These are phyloP conservation scores for Podospora sp. DNA, from an alignment of 495 filamentous ascomycete species.

Conservation along the genomic window DNA sequence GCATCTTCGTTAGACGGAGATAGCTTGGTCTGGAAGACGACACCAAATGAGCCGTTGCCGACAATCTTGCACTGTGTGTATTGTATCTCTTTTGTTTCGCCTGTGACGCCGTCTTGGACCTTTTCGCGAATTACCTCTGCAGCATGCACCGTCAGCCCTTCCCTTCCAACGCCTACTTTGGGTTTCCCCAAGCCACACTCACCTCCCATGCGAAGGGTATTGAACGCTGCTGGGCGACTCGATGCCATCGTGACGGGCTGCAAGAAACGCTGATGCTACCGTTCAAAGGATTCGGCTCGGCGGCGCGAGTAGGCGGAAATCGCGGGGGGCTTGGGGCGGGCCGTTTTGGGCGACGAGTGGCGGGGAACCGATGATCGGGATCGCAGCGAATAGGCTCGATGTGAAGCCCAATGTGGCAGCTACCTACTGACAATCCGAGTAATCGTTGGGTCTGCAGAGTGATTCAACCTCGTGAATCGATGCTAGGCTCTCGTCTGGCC, in stretches of 20 bases:
- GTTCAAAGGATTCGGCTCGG: slow-evolving; percentile 30
- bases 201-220: slow-evolving; percentile 59
- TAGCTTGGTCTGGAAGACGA: slow-evolving; percentile 98
- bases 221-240: slow-evolving; percentile 56
- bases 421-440: slow-evolving; percentile 19
- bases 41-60: slow-evolving; percentile 98
- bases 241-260: slow-evolving; percentile 47
- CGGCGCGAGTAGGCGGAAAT: slow-evolving; percentile 34
- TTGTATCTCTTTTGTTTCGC: slow-evolving; percentile 92
- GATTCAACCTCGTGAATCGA: slow-evolving; percentile 18
- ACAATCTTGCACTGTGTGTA: slow-evolving; percentile 99
- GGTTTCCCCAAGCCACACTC: slow-evolving; percentile 30
- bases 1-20: slow-evolving; percentile 96
- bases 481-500: slow-evolving; percentile 20
- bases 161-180: not conserved
- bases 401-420: slow-evolving; percentile 23
- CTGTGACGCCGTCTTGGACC: slow-evolving; percentile 96
- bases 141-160: slow-evolving; percentile 15
- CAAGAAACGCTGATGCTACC: slow-evolving; percentile 37
- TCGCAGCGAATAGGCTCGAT: slow-evolving; percentile 25
- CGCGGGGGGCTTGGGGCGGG: slow-evolving; percentile 35
- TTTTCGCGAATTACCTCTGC: slow-evolving; percentile 97
- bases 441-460: slow-evolving; percentile 16
- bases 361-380: slow-evolving; percentile 22
- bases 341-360: slow-evolving; percentile 55